These are phyloP conservation scores for Russula emetica DNA, from an alignment of 768 basidiomycete genomes.

Conservation along the genomic window DNA sequence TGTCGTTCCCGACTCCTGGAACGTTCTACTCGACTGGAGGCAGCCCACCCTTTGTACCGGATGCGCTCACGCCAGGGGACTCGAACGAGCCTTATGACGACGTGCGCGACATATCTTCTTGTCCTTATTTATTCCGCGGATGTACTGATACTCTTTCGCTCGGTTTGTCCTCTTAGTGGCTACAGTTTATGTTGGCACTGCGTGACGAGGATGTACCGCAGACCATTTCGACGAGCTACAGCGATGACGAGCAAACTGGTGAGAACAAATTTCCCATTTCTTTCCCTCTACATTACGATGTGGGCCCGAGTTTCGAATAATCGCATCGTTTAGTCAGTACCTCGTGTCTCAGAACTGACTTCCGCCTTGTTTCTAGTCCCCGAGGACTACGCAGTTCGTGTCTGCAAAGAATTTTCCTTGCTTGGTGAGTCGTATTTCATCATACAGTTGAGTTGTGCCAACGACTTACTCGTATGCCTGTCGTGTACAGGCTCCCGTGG, in stretches of 20 bases:
- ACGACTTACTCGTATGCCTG: not conserved
- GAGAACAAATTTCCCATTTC: not conserved
- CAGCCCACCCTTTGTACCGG: slow-evolving; percentile 28
- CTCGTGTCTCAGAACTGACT: not conserved
- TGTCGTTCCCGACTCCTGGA: slow-evolving; percentile 29
- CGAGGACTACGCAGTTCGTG: slow-evolving; percentile 43
- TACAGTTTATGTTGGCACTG: slow-evolving; percentile 49
- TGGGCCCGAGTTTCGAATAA: not conserved
- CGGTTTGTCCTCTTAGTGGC: slow-evolving; percentile 43
- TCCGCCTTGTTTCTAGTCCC: slow-evolving; percentile 40
- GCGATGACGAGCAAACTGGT: slow-evolving; percentile 70
- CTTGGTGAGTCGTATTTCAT: slow-evolving; percentile 42
- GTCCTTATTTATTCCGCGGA: not conserved
- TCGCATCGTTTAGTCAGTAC: not conserved
- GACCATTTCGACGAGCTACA: slow-evolving; percentile 69
- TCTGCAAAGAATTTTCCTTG: slow-evolving; percentile 54
- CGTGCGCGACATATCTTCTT: not conserved
- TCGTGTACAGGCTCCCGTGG: slow-evolving; percentile 53
- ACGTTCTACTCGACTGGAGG: slow-evolving; percentile 30
- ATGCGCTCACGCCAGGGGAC: not conserved
- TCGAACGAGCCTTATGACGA: slow-evolving; percentile 26
- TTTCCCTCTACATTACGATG: not conserved
- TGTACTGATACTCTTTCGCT: not conserved
- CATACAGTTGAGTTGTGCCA: not conserved
- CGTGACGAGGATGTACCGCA: slow-evolving; percentile 44